Evolutionary conservation across 805 yeast genomes (phyloP).

Genomic region (Sugiyamaella valdiviana): DNA sequence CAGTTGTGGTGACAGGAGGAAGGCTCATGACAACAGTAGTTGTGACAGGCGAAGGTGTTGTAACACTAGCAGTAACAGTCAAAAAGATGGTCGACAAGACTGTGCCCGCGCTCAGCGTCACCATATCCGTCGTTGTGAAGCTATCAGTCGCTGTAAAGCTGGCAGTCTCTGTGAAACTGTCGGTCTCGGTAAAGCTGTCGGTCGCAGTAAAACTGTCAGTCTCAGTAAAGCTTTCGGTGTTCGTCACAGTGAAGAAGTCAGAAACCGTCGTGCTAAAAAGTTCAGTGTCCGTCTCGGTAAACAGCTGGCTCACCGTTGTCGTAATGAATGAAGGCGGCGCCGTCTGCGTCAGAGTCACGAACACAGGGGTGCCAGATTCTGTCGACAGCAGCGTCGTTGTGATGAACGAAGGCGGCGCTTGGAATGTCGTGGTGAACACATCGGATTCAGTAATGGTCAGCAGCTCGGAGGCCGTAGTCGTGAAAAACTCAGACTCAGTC

Average conservation of each 20-base stretch:
- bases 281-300: not conserved
- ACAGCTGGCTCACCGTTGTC: not conserved
- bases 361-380: not conserved
- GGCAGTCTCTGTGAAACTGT: not conserved
- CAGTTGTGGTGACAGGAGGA: slow-evolving; percentile 5
- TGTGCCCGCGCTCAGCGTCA: slow-evolving; percentile 3
- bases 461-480: not conserved
- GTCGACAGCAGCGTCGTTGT: not conserved
- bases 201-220: not conserved
- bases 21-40: slow-evolving; percentile 9
- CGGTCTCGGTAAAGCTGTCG: not conserved
- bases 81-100: not conserved
- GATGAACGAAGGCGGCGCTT: not conserved
- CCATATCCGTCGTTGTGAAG: slow-evolving; percentile 3
- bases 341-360: not conserved
- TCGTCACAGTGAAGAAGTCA: not conserved
- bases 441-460: not conserved
- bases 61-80: slow-evolving; percentile 3
- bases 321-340: not conserved
- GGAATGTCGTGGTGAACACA: not conserved
- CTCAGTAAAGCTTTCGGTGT: not conserved
- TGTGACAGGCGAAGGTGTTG: slow-evolving; percentile 4
- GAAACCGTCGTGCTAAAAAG: not conserved
- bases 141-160: not conserved
- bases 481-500: not conserved